Base-by-base conservation (phyloP, 2,329 filamentous ascomycete species). In the Delphinella strobiligena region DNA sequence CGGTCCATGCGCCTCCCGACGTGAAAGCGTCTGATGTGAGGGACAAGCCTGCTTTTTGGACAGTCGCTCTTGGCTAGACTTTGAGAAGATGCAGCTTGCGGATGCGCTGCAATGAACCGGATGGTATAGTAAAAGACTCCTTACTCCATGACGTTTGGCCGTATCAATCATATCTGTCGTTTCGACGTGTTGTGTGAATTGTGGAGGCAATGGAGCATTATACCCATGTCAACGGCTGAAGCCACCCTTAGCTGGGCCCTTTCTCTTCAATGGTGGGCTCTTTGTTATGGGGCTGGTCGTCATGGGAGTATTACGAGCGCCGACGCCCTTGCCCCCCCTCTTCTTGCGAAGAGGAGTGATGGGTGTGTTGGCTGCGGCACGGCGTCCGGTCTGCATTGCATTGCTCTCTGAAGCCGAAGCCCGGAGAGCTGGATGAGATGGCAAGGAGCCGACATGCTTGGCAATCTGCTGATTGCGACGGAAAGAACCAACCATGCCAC, bases 401-500 rank as follows among this genome's bases (percentile, higher is more conserved):
- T 59, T 78, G 72, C 5, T 74, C 69, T 37, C 72, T 66, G 38
- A 75, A 71, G 55, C 80, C 75, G 36, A 74, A 69, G 18, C 82
- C 65, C 30, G 78, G 77, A 50, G 80, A 72, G 42, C 72, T 63
- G 29, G 66, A 67, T 76, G 55, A 74, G 77, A 57, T 74, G 79
- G 47, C 68, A 75, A 58, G 56, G 47, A 67, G 61, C 50, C 68
- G 61, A 52, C 66, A 51, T 44, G 67, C 54, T 50, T 70, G 60
- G 53, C 73, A 63, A 45, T 64, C 58, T 53, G 62, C 51, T 72
- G 67, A 46, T 73, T 72, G 31, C 64, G 68, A 41, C 82, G 82
- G 68, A 91, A 93, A 1, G 83, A 81, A 29, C 82, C 82, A 27
- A 91, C 82, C 11, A 80, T 75, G 41, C 78, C 74, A 18, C 46